Percentiles rank a stretch among this genome's conserved stretches.
Conservation (phyloP, 2,329 filamentous ascomycete genomes). For the Fusarium sp. region DNA sequence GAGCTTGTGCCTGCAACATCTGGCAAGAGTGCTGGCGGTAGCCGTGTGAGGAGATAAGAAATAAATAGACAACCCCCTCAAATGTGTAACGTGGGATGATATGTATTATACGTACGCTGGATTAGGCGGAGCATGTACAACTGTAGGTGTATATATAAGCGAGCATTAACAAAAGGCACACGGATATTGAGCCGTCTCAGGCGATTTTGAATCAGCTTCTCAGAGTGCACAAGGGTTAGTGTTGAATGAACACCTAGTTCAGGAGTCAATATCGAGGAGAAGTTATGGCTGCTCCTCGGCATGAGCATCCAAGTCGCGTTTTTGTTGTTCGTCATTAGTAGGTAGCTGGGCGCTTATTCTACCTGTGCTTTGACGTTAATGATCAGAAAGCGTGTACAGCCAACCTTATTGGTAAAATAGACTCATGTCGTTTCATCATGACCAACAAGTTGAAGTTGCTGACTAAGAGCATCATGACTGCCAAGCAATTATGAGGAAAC, state of each 20-base stretch:
- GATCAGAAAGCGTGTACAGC: background rate
- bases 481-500: conserved; percentile 12
- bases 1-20: conserved; percentile 47
- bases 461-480: conserved; percentile 37
- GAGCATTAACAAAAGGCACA: conserved; percentile 34
- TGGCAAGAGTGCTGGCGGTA: conserved; percentile 30
- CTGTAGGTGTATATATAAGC: conserved; percentile 45
- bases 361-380: background rate
- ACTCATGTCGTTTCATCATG: conserved; percentile 14
- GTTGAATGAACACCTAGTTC: background rate
- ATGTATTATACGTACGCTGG: conserved; percentile 45
- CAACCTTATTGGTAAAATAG: background rate
- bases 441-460: conserved; percentile 17
- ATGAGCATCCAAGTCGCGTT: too few relatives aligned
- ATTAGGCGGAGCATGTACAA: conserved; percentile 41
- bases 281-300: background rate
- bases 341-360: background rate
- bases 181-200: conserved; percentile 36
- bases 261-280: background rate
- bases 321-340: too few relatives aligned
- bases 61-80: background rate
- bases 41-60: conserved; percentile 42
- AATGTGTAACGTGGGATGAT: conserved; percentile 19
- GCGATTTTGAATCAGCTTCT: background rate
- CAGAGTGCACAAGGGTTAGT: background rate